Conservation (phyloP, 1,284 basidiomycete genomes). For the Puccinia coronata region DNA sequence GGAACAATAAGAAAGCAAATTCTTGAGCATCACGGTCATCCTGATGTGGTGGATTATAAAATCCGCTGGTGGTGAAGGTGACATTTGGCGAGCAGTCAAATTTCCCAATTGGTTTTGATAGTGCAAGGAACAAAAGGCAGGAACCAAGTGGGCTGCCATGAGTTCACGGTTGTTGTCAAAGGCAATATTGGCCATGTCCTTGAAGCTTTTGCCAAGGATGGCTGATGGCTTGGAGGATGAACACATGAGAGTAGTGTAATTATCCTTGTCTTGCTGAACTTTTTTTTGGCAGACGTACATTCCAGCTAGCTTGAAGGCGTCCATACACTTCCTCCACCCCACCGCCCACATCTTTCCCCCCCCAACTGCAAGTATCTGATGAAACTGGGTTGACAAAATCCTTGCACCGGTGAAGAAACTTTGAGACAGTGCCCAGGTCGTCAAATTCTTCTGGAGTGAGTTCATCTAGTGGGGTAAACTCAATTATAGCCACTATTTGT, state of each 20-base stretch:
- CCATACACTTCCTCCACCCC: background rate
- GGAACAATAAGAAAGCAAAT: background rate
- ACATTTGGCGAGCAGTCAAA: background rate
- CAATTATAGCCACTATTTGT: background rate
- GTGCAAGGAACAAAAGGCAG: background rate
- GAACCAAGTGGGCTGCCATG: background rate
- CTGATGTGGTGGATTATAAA: constrained; percentile 3
- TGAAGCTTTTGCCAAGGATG: background rate
- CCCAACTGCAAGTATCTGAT: background rate
- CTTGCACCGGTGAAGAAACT: background rate
- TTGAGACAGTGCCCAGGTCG: background rate
- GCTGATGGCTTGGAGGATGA: background rate
- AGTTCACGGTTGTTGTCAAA: background rate
- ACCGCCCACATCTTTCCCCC: background rate
- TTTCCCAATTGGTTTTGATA: background rate
- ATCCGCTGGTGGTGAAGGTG: background rate
- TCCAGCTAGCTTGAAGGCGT: background rate
- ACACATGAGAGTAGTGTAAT: background rate
- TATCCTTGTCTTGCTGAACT: background rate
- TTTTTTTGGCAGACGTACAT: background rate
- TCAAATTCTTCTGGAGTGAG: too few relatives aligned
- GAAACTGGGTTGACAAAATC: background rate
- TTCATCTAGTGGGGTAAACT: background rate
- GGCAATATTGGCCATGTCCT: background rate
- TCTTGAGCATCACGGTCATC: background rate